A percentile compares a stretch with the other conserved stretches of the same genome.
Conservation (phyloP, 768 basidiomycete genomes). For the Agrocybe pediades region DNA sequence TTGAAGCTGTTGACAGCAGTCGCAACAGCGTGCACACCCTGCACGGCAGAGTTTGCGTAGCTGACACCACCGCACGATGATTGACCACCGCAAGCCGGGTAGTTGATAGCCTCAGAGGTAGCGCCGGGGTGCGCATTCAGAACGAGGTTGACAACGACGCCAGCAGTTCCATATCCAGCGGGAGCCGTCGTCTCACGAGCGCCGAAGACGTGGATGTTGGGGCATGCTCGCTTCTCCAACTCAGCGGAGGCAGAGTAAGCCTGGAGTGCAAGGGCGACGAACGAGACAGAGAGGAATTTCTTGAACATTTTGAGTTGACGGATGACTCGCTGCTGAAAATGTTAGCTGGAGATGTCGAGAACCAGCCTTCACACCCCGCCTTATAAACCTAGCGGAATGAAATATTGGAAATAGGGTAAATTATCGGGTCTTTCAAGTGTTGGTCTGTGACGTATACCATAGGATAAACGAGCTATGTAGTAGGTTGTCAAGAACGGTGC, state of each 20-base stretch:
- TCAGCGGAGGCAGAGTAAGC: slow-evolving; percentile 12
- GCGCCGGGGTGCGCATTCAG: slow-evolving; percentile 28
- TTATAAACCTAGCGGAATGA: background rate
- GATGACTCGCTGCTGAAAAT: background rate
- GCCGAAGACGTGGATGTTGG: slow-evolving; percentile 34
- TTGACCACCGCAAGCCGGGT: slow-evolving; percentile 38
- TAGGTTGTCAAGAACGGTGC: background rate
- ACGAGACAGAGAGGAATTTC: slow-evolving; percentile 9
- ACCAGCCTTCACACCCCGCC: background rate
- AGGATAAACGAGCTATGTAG: background rate
- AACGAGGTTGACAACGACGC: slow-evolving; percentile 28
- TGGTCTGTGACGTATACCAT: background rate
- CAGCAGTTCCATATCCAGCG: slow-evolving; percentile 32
- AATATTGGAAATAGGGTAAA: background rate
- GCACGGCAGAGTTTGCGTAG: slow-evolving; percentile 31
- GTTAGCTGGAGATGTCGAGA: background rate
- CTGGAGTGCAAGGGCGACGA: slow-evolving; percentile 17
- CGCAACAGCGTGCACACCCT: slow-evolving; percentile 31
- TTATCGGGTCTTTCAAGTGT: background rate
- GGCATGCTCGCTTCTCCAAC: slow-evolving; percentile 23
- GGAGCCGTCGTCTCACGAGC: slow-evolving; percentile 34
- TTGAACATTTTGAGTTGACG: slow-evolving; percentile 11
- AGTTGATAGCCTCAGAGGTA: slow-evolving; percentile 33
- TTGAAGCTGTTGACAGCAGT: slow-evolving; percentile 33
- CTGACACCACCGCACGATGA: slow-evolving; percentile 30